phyloP scores from a whole-genome alignment of 2,329 filamentous ascomycete genomes.

The Neospermospora avenae region DNA sequence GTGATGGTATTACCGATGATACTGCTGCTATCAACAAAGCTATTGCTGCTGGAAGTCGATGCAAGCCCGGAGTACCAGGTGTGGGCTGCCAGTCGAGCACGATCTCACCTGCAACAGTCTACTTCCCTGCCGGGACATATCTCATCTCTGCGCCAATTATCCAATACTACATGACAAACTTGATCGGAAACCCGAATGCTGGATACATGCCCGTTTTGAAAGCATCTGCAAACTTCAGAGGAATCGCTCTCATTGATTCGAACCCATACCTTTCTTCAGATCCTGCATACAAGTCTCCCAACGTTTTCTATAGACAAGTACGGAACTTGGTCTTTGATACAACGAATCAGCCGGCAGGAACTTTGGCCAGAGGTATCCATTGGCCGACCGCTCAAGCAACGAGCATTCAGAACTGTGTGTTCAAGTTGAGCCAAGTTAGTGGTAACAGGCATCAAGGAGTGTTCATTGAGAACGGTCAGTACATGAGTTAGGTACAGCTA shows the following conservation, averaged over 20 bases:
- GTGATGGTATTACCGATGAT: slow-evolving; percentile 70
- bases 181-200: slow-evolving; percentile 30
- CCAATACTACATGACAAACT: slow-evolving; percentile 23
- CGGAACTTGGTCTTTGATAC: slow-evolving; percentile 63
- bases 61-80: slow-evolving; percentile 41
- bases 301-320: slow-evolving; percentile 63
- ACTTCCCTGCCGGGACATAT: slow-evolving; percentile 26
- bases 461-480: slow-evolving; percentile 51
- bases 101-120: slow-evolving; percentile 40
- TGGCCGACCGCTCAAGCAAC: slow-evolving; percentile 56
- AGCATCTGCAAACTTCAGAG: slow-evolving; percentile 65
- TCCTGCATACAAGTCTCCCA: slow-evolving; percentile 67
- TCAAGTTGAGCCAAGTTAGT: slow-evolving; percentile 48
- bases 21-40: slow-evolving; percentile 74
- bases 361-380: slow-evolving; percentile 43
- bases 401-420: slow-evolving; percentile 59
- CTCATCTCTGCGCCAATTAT: slow-evolving; percentile 23
- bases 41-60: slow-evolving; percentile 25
- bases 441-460: slow-evolving; percentile 54
- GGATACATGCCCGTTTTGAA: slow-evolving; percentile 65
- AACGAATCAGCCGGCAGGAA: slow-evolving; percentile 29
- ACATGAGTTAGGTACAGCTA: slow-evolving; percentile 20
- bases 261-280: slow-evolving; percentile 61
- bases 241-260: slow-evolving; percentile 83
- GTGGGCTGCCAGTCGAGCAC: slow-evolving; percentile 44